Evolutionary conservation across 148 eudicot species (phyloP), one percentile per base, ranked within the genome.

Genomic region (Rheum nobile): DNA sequence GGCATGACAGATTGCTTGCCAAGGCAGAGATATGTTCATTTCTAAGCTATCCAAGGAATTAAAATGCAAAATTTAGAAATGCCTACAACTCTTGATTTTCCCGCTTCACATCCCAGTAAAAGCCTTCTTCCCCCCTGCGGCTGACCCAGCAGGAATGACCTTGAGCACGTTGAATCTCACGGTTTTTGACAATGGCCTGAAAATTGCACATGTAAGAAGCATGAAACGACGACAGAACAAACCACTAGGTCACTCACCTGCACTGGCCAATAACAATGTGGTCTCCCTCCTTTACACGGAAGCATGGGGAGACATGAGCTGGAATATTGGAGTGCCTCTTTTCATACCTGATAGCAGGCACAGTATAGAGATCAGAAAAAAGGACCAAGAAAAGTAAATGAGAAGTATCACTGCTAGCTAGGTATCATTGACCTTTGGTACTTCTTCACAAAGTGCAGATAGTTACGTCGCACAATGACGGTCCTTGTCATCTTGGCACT

Each of bases 401-500:
- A 0, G 6, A 37, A 6, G 35, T 28, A 12, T 12, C 7, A 61
- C 17, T 29, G 4, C 38, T 14, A 19, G 22, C 5, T n/a, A 16
- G 8, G 26, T 67, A 42, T 71, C 6, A 41, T 28, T 4, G 39
- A 76, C 96, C 92, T 85, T 74, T 85, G 96, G 76, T 90, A 90
- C 68, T 90, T 90, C 84, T 88, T 90, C 72, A 90, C 89, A 73
- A 79, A 90, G 72, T 88, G 92, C 69, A 90, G 85, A 65, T 90
- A 88, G 81, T 90, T 87, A 7, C 92, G 84, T 8, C 92, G 86
- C 70, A 90, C 90, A 83, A 88, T 84, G 63, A 88, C 88, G 12
- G 92, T 90, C 74, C 96, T 81, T 52, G 82, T 76, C 92, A 90
- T 90, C 88, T 90, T 90, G n/a, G 96, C 92, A 79, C 92, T 88